Base-by-base conservation (phyloP, 441 rosid species). In the Jatropha multifida region DNA sequence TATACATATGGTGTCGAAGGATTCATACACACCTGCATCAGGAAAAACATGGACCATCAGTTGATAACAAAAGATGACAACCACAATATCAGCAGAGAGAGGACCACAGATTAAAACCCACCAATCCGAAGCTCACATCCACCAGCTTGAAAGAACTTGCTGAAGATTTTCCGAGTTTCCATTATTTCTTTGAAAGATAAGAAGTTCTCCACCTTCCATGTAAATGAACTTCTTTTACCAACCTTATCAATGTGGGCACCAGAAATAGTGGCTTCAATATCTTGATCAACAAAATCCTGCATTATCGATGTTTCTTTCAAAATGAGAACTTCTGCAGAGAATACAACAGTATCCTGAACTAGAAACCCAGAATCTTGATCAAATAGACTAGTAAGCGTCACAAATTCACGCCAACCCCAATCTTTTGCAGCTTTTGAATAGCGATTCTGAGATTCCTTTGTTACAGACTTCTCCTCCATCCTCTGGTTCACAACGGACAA, bases 371-470 rank as follows among this genome's bases (percentile, higher is more conserved):
- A 92, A 88, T 96, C 99, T 84, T 96, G 99, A 82, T 92, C 99
- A 85, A 96, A 96, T 74, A 96, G 88, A 81, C 95, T 92, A 12
- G 99, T 92, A 68, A 96, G 99, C 1, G 99, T 96, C 81, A 96
- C 97, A 86, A 96, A 96, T 81, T 96, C 98, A 81, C 98, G 98
- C 99, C 98, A 96, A 71, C 99, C 99, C 98, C 99, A 96, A 81
- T 96, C 98, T 82, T 96, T 96, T 74, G 98, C 98, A 77, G 99
- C 95, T 89, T 96, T 96, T 65, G 99, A 96, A 85, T 92, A 96
- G 65, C 99, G 98, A 81, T 92, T 94, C 84, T 96, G 98, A 83
- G 98, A 96, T 83, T 96, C 99, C 81, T 94, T 96, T 20, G 94
- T 88, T 51, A 96, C 92, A 72, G 99, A 92, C 81, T 92, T 96